Base-by-base conservation (phyloP, 1,284 basidiomycete species). In the Filobasidium uniguttulatum region DNA sequence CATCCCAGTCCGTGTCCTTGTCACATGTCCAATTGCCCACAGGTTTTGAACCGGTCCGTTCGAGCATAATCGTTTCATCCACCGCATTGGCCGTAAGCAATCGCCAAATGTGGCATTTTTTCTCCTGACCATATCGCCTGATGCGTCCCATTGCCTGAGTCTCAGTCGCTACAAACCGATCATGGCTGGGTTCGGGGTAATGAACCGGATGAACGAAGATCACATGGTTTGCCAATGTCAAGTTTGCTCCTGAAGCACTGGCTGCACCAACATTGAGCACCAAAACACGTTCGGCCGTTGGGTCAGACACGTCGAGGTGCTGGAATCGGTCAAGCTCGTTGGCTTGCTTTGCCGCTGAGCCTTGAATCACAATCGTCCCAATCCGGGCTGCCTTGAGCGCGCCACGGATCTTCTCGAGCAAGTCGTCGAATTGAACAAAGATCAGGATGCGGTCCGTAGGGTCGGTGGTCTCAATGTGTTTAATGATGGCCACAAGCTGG, bases 341-440 rank as follows among this genome's bases (percentile, higher is more conserved):
- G 62, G 83, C 85, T 70, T 82, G 84, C 55, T 75, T 71, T 40
- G 76, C 75, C 3, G 86, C 84, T 4, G 78, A 78, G 31, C 90
- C 91, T 49, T 78, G 78, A 63, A 94, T 83, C 61, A 88, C 82
- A 33, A 86, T 76, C 68, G 80, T 89, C 28, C 74, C 73, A 61
- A 96, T 80, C 17, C 77, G 76, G 60, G 87, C 77, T 38, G 77
- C 75, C 1, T 67, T 71, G 54, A 96, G 76, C 0, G 87, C 86
- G 54, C 89, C 84, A 5, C 79, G 79, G 33, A 94, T 85, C 67
- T 93, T 94, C 62, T 80, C 79, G 74, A 84, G 85, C 54, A 96
- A 75, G 65, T 94, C 91, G 8, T 81, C 82, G 75, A 93, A 96
- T 62, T 96, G 90, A 12, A 93, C 83, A 67, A 96, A 96, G 48